Conservation (phyloP, 768 basidiomycete species). For the Russula emetica region DNA sequence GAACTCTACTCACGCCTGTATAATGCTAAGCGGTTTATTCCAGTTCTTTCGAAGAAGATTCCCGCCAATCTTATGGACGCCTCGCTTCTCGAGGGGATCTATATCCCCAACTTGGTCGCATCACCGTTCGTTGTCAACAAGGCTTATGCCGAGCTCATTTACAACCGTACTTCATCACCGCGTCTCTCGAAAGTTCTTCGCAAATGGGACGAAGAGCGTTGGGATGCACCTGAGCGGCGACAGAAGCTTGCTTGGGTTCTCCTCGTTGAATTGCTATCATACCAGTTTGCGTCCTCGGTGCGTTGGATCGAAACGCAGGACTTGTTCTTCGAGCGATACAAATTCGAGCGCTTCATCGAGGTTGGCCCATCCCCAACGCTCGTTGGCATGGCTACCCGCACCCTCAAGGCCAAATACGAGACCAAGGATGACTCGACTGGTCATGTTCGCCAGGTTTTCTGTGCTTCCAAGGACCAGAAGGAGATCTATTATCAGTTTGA, state of each 20-base stretch:
- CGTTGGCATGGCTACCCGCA: slow-evolving; percentile 89
- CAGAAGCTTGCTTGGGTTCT: slow-evolving; percentile 95
- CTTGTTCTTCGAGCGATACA: slow-evolving; percentile 77
- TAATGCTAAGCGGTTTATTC: neutral
- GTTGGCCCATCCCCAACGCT: slow-evolving; percentile 95
- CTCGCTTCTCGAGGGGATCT: slow-evolving; percentile 90
- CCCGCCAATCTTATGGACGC: slow-evolving; percentile 87
- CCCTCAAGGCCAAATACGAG: slow-evolving; percentile 92
- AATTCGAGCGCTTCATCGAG: slow-evolving; percentile 92
- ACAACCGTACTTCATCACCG: slow-evolving; percentile 94
- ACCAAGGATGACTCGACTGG: slow-evolving; percentile 78
- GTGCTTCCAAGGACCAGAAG: slow-evolving; percentile 91
- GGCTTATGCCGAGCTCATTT: slow-evolving; percentile 91
- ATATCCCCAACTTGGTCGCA: slow-evolving; percentile 95
- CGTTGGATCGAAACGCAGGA: slow-evolving; percentile 99
- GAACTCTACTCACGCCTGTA: neutral
- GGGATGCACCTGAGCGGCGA: slow-evolving; percentile 76
- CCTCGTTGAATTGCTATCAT: slow-evolving; percentile 93
- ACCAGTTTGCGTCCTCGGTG: slow-evolving; percentile 97
- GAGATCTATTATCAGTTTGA: slow-evolving; percentile 99
- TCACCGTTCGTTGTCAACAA: slow-evolving; percentile 78
- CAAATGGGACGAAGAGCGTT: slow-evolving; percentile 88
- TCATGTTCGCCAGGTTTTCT: slow-evolving; percentile 75
- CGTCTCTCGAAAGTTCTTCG: slow-evolving; percentile 92
- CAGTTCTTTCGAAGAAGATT: slow-evolving; percentile 97